Evolutionary conservation across 1,139 yeast genomes (phyloP).

Genomic region (Diutina neorugosa): DNA sequence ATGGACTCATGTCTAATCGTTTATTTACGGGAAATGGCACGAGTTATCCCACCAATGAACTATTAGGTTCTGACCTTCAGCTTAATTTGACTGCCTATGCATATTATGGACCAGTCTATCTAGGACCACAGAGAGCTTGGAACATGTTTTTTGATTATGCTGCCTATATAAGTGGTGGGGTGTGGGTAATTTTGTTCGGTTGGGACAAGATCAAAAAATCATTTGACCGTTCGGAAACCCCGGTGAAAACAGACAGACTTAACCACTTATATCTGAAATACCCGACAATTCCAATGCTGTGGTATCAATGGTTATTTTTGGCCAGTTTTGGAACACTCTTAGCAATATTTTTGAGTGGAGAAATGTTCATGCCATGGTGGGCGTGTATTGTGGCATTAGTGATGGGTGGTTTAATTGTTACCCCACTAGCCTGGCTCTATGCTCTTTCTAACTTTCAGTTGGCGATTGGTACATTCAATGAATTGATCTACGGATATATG

Average conservation of each 20-base stretch:
- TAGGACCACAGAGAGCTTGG: constrained; percentile 38
- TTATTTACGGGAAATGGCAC: constrained; percentile 20
- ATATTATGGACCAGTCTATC: constrained; percentile 22
- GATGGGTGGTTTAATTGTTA: constrained; percentile 32
- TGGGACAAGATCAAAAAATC: constrained; percentile 12
- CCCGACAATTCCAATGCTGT: constrained; percentile 26
- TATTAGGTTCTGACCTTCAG: constrained; percentile 20
- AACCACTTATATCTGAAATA: constrained; percentile 26
- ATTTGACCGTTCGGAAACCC: constrained; percentile 7
- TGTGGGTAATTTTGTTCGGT: constrained; percentile 32
- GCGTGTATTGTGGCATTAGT: constrained; percentile 29
- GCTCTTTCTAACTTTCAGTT: constrained; percentile 40
- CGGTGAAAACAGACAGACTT: constrained; percentile 19
- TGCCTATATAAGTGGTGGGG: constrained; percentile 34
- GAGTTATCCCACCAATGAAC: constrained; percentile 21
- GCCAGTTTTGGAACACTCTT: constrained; percentile 23
- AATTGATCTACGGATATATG: constrained; percentile 34
- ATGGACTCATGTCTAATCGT: constrained; percentile 18
- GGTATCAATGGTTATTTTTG: constrained; percentile 26
- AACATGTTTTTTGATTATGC: constrained; percentile 42
- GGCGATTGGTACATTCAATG: constrained; percentile 41
- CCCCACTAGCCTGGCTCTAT: constrained; percentile 38
- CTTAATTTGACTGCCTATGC: constrained; percentile 29
- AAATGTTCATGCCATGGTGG: constrained; percentile 40
- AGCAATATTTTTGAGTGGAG: constrained; percentile 21